Evolutionary conservation across 1,139 yeast genomes (phyloP).

Genomic region (Yamadazyma mexicana): DNA sequence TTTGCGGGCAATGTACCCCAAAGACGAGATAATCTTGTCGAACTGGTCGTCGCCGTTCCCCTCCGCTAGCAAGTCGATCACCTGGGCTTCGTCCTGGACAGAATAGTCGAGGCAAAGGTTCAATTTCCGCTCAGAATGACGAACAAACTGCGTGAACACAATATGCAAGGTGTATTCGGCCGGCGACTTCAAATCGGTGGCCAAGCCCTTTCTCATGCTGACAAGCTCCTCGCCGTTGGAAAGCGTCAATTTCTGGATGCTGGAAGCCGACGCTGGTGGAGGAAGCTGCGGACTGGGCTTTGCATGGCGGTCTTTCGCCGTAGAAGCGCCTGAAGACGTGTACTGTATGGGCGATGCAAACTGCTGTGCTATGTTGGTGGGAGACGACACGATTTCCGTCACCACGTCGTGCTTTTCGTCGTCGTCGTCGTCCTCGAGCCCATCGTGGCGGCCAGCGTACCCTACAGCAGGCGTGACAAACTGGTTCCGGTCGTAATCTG

Average conservation of each 20-base stretch:
- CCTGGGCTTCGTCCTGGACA: conserved; percentile 73
- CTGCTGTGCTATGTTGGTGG: conserved; percentile 8
- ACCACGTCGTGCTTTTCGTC: conserved; percentile 9
- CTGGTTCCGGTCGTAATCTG: no score
- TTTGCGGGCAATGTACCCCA: conserved; percentile 86
- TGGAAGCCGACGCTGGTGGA: conserved; percentile 29
- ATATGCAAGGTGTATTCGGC: conserved; percentile 94
- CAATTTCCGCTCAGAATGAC: conserved; percentile 86
- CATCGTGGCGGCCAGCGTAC: no score
- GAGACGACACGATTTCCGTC: conserved; percentile 11
- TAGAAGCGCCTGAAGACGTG: neutral
- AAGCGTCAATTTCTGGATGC: conserved; percentile 25
- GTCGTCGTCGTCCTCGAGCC: conserved; percentile 2
- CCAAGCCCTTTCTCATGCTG: conserved; percentile 45
- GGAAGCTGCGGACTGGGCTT: conserved; percentile 39
- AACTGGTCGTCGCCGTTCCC: conserved; percentile 78
- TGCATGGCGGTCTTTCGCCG: conserved; percentile 5
- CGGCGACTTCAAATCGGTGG: conserved; percentile 73
- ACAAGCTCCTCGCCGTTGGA: conserved; percentile 37
- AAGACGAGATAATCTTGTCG: conserved; percentile 78
- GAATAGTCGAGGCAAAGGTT: conserved; percentile 72
- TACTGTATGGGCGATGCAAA: conserved; percentile 22
- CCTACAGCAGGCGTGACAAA: no score
- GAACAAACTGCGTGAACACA: conserved; percentile 90
- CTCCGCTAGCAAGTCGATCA: conserved; percentile 77